Percentiles rank a stretch among this genome's conserved stretches.
These are phyloP conservation scores for Pontederia paniculata DNA, from an alignment of 176 grass and related monocot genomes.

Conservation along the genomic window DNA sequence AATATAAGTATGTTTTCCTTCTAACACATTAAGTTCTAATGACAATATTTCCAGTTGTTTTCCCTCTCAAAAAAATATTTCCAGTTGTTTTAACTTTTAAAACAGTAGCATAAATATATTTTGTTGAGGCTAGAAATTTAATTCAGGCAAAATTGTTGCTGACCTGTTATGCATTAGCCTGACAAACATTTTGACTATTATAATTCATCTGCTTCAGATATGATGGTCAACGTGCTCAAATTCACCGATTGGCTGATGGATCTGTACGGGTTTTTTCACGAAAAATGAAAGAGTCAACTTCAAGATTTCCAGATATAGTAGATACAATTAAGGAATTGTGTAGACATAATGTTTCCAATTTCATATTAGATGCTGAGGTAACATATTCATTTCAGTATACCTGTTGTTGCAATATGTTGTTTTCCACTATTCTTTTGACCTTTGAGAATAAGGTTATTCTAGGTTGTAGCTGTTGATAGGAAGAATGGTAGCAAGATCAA, in stretches of 20 bases:
- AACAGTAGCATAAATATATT: no score
- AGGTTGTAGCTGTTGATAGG: conserved; percentile 87
- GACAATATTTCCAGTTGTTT: not conserved
- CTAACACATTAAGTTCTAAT: not conserved
- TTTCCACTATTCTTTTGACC: conserved; percentile 19
- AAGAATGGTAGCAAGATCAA: conserved; percentile 69
- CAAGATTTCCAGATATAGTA: conserved; percentile 74
- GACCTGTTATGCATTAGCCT: not conserved
- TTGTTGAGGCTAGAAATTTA: no score
- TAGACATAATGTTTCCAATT: conserved; percentile 40
- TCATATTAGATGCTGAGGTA: conserved; percentile 88
- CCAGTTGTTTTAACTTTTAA: no score
- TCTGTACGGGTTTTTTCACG: conserved; percentile 82
- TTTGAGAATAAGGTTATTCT: conserved; percentile 12
- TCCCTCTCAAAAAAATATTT: conserved; percentile 18
- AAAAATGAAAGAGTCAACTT: conserved; percentile 98
- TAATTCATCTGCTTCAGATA: conserved; percentile 45
- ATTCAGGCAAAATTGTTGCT: not conserved
- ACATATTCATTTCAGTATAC: conserved; percentile 21
- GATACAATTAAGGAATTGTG: conserved; percentile 68
- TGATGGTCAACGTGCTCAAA: conserved; percentile 96
- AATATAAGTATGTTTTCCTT: conserved; percentile 81
- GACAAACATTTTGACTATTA: not conserved
- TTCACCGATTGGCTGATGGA: conserved; percentile 72
- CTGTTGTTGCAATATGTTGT: conserved; percentile 7